A percentile compares a stretch with the other conserved stretches of the same genome.
phyloP scores from a whole-genome alignment of 2,329 filamentous ascomycete species.

The Sphaerulina populicola region DNA sequence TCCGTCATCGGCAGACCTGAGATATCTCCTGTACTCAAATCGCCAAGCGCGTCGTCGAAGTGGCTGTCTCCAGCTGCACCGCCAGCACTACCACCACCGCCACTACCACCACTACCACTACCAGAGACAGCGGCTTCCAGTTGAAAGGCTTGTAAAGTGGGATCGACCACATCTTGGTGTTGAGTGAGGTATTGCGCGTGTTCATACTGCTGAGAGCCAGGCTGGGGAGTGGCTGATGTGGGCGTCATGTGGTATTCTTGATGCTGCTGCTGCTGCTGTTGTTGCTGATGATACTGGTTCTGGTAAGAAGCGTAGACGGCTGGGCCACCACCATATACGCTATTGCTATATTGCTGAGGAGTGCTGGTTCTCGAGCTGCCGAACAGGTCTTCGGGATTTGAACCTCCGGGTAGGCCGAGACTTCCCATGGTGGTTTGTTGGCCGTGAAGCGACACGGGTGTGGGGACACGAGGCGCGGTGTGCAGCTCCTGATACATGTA shows the following conservation, averaged over 20 bases:
- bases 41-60: slow-evolving; percentile 28
- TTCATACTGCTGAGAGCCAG: slow-evolving; percentile 24
- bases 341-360: slow-evolving; percentile 25
- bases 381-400: slow-evolving; percentile 27
- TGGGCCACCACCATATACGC: slow-evolving; percentile 2
- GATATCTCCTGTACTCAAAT: slow-evolving; percentile 20
- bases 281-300: slow-evolving; percentile 21
- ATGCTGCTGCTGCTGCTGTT: slow-evolving; percentile 13
- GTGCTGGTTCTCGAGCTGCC: slow-evolving; percentile 25
- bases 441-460: slow-evolving; percentile 23
- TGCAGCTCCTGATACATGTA: slow-evolving; percentile 26
- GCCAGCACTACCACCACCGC: too few species aligned
- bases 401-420: slow-evolving; percentile 30
- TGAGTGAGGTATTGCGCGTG: slow-evolving; percentile 30
- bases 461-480: slow-evolving; percentile 21
- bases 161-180: slow-evolving; percentile 29
- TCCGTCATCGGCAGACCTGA: slow-evolving; percentile 19
- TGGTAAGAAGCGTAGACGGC: slow-evolving; percentile 23
- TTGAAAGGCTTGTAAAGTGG: slow-evolving; percentile 23
- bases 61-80: slow-evolving; percentile 17
- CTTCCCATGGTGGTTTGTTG: slow-evolving; percentile 25
- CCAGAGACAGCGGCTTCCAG: slow-evolving; percentile 13
- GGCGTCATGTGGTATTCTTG: slow-evolving; percentile 15
- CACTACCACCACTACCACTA: background rate
- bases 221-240: slow-evolving; percentile 16